phyloP scores from a whole-genome alignment of 495 filamentous ascomycete genomes.

The Penicillium cinerascens region DNA sequence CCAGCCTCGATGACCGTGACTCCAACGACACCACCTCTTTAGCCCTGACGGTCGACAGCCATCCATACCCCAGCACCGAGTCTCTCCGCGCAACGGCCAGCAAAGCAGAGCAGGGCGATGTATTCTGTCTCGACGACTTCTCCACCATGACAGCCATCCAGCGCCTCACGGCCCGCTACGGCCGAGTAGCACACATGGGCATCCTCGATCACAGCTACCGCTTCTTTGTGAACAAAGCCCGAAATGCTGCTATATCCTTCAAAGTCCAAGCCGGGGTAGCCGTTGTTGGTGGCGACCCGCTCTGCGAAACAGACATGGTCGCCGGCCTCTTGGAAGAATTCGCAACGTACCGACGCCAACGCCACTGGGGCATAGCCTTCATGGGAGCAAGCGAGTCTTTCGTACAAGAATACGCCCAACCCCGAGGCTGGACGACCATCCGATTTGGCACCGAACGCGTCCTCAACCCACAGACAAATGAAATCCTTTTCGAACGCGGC shows the following conservation, averaged over 20 bases:
- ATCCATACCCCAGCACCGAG: neutral
- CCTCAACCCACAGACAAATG: constrained; percentile 39
- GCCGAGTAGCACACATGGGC: constrained; percentile 43
- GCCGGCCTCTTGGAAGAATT: constrained; percentile 34
- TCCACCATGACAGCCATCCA: constrained; percentile 28
- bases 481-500: constrained; percentile 33
- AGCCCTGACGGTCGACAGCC: neutral
- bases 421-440: constrained; percentile 34
- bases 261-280: constrained; percentile 37
- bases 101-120: constrained; percentile 4
- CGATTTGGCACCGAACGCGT: constrained; percentile 41
- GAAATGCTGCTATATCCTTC: constrained; percentile 37
- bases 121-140: constrained; percentile 30
- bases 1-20: constrained; percentile 13
- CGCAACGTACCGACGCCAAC: constrained; percentile 25
- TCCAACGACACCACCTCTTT: neutral
- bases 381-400: constrained; percentile 36
- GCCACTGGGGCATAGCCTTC: constrained; percentile 32
- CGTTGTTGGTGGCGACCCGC: constrained; percentile 39
- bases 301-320: constrained; percentile 26
- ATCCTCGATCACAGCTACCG: constrained; percentile 42
- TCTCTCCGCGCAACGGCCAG: neutral
- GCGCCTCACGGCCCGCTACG: constrained; percentile 28
- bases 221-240: constrained; percentile 36
- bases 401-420: constrained; percentile 18